Evolutionary conservation across 2,329 filamentous ascomycete species (phyloP).

Genomic region (Colletotrichum melonis): DNA sequence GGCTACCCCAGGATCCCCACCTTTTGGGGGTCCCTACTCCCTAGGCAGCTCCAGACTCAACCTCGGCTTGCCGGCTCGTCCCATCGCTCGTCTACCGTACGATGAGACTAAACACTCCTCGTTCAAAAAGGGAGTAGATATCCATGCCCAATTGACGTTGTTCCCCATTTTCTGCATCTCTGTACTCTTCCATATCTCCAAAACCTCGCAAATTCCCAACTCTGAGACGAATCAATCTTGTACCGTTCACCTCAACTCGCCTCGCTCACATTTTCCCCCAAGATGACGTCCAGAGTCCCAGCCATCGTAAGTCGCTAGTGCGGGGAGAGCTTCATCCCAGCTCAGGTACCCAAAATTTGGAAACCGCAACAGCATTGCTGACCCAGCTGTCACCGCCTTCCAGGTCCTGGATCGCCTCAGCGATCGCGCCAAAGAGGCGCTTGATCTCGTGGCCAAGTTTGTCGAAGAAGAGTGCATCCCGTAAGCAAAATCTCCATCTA

Average conservation of each 20-base stretch:
- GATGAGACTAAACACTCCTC: slow-evolving; percentile 24
- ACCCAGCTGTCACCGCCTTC: background rate
- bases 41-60: slow-evolving; percentile 31
- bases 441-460: slow-evolving; percentile 93
- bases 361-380: slow-evolving; percentile 12
- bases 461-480: slow-evolving; percentile 96
- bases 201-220: background rate
- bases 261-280: background rate
- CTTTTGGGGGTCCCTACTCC: slow-evolving; percentile 21
- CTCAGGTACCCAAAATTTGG: background rate
- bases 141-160: background rate
- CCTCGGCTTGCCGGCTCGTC: slow-evolving; percentile 33
- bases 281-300: slow-evolving; percentile 40
- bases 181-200: background rate
- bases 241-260: background rate
- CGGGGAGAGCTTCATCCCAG: slow-evolving; percentile 10
- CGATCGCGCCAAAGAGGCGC: slow-evolving; percentile 83
- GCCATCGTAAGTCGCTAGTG: slow-evolving; percentile 38
- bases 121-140: slow-evolving; percentile 23
- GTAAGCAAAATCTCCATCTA: slow-evolving; percentile 54
- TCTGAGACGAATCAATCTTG: background rate
- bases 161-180: background rate
- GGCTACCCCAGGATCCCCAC: slow-evolving; percentile 35
- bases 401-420: slow-evolving; percentile 74
- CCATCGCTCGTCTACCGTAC: slow-evolving; percentile 21